A percentile compares a stretch with the other conserved stretches of the same genome.
These are phyloP conservation scores for Colletotrichum melonis DNA, from an alignment of 2,329 filamentous ascomycete species.

Conservation along the genomic window DNA sequence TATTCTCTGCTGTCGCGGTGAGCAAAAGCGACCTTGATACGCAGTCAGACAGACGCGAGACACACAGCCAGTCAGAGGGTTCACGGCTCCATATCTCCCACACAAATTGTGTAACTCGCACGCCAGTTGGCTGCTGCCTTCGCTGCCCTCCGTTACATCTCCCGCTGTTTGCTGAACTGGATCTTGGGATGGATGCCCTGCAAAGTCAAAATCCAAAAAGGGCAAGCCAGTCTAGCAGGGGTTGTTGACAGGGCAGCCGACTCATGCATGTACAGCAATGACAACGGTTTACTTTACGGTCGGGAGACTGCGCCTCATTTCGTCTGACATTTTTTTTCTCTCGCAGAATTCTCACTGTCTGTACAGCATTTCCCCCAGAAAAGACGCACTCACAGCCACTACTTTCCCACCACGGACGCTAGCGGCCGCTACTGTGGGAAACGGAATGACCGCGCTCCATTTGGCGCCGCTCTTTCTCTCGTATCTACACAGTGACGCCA, in stretches of 20 bases:
- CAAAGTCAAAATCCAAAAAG: conserved; percentile 35
- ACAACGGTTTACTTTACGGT: conserved; percentile 32
- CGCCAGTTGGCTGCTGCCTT: conserved; percentile 1
- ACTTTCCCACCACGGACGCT: conserved; percentile 29
- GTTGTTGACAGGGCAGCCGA: conserved; percentile 29
- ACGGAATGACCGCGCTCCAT: conserved; percentile 36
- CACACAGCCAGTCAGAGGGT: background rate
- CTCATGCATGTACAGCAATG: conserved; percentile 33
- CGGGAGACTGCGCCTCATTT: conserved; percentile 31
- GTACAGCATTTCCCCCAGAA: conserved; percentile 30
- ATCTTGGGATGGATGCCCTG: conserved; percentile 8
- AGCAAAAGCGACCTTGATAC: conserved; percentile 21
- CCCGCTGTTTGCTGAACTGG: background rate
- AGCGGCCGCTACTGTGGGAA: conserved; percentile 35
- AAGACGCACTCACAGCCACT: conserved; percentile 27
- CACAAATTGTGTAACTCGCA: background rate
- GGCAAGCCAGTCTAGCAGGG: conserved; percentile 28
- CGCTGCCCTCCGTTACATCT: conserved; percentile 1
- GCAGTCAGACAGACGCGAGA: conserved; percentile 21
- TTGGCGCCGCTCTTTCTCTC: conserved; percentile 33
- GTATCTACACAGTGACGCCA: conserved; percentile 35
- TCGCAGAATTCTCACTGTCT: conserved; percentile 16
- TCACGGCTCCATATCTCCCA: background rate
- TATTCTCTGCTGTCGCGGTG: conserved; percentile 7
- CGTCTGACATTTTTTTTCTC: conserved; percentile 28